Conservation (phyloP, 202 grass and related monocot species). For the Bolboschoenoplectus hybrid region DNA sequence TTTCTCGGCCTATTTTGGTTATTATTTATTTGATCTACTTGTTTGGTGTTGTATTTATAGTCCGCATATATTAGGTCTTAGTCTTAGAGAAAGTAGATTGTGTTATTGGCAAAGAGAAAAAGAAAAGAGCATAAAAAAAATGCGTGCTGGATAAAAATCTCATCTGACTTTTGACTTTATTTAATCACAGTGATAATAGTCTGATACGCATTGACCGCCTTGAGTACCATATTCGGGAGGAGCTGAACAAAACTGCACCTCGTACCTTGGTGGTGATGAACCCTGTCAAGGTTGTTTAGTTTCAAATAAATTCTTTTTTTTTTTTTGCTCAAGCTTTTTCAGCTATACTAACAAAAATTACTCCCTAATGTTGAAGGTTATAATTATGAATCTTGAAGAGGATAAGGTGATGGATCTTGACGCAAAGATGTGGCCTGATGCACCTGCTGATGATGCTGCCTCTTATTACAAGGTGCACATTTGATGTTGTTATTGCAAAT, state of each 20-base stretch:
- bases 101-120: constrained; percentile 2
- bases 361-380: constrained; percentile 27
- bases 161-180: constrained; percentile 21
- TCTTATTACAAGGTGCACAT: constrained; percentile 52
- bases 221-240: constrained; percentile 55
- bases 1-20: background rate
- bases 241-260: constrained; percentile 50
- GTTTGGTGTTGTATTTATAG: background rate
- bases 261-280: constrained; percentile 50
- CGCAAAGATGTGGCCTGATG: constrained; percentile 65
- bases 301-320: background rate
- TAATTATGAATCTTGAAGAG: constrained; percentile 60
- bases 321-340: constrained; percentile 12
- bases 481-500: background rate
- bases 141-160: background rate
- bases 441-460: constrained; percentile 51
- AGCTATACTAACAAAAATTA: constrained; percentile 17
- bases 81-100: background rate
- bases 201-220: constrained; percentile 52
- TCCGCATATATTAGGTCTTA: background rate
- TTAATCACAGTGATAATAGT: constrained; percentile 55
- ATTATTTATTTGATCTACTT: constrained; percentile 16
- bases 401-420: constrained; percentile 50
- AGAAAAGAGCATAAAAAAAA: background rate
- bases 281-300: constrained; percentile 47